Evolutionary conservation across 176 grass and related monocot genomes (phyloP), one percentile per base, ranked within the genome.

Genomic region (Miscanthus lutarioriparius): DNA sequence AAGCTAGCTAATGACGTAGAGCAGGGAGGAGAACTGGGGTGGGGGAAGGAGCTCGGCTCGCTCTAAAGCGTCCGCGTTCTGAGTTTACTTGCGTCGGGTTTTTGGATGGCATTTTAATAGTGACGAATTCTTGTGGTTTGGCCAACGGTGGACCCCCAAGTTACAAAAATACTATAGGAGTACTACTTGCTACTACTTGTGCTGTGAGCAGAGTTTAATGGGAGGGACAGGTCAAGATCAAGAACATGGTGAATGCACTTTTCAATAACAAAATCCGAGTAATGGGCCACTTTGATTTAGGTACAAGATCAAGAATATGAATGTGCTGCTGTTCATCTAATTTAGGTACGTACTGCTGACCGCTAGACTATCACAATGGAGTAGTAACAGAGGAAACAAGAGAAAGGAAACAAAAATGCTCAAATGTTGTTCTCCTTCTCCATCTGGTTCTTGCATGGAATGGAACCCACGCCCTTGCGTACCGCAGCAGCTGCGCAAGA

Each of bases 371-470:
- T 75, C 68, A 7, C 38, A 70, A 69, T 8, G 74, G 44, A 81
- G 30, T 23, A 56, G 27, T 35, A 70, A 58, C 25, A 84, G 38
- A 28, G 16, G 22, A 23, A 69, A 80, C 11, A 72, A 38, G 12
- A 17, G 37, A 40, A 75, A 30, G 36, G 80, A 85, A 49, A 30
- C 4, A 2, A 58, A 76, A 76, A 51, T 25, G 61, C 75, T 70
- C 27, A 77, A 72, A 27, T 61, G 69, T 58, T 87, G 53, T 28
- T 37, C 36, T 35, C 33, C 33, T 4, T 85, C 44, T 85, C 70
- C 26, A 32, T 23, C 81, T 43, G 47, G 51, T 70, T 87, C 75
- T 69, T 80, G 88, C 84, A 80, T 43, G 17, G 80, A 74, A 53
- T n/a, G 20, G 22, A 58, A n/a, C 68, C 12, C 56, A 61, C 30